These are phyloP conservation scores for Sphagnum contortum DNA, from an alignment of 225 moss, liverwort and hornwort genomes.

Conservation along the genomic window DNA sequence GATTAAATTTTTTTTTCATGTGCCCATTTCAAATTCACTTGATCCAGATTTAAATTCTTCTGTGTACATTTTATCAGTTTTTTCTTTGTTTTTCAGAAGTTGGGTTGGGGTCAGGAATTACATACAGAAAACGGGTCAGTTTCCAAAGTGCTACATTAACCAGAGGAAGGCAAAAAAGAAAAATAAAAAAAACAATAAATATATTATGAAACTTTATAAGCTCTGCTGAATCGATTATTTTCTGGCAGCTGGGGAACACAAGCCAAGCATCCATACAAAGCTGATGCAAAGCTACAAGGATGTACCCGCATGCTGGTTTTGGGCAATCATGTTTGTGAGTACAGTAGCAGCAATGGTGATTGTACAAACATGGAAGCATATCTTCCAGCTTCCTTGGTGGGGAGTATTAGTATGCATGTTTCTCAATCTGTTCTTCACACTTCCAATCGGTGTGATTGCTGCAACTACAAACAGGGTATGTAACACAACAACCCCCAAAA, in stretches of 20 bases:
- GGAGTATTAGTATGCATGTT: conserved; percentile 35
- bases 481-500: neutral
- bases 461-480: conserved; percentile 71
- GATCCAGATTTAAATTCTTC: too few species aligned
- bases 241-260: conserved; percentile 43
- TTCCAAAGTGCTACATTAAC: too few species aligned
- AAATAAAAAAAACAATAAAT: too few species aligned
- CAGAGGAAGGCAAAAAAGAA: too few species aligned
- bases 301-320: conserved; percentile 62
- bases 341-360: conserved; percentile 21
- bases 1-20: too few species aligned
- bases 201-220: too few species aligned
- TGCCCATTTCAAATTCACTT: too few species aligned
- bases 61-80: too few species aligned
- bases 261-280: conserved; percentile 48
- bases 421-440: conserved; percentile 47
- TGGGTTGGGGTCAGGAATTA: too few species aligned
- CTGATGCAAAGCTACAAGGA: conserved; percentile 54
- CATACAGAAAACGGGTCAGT: too few species aligned
- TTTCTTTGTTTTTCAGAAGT: too few species aligned
- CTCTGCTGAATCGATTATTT: too few species aligned
- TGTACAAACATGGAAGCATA: conserved; percentile 41
- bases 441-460: conserved; percentile 55
- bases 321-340: conserved; percentile 37
- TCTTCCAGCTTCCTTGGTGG: conserved; percentile 50